phyloP scores from a whole-genome alignment of 768 basidiomycete genomes.

The Boletus pseudo-olivaceus region DNA sequence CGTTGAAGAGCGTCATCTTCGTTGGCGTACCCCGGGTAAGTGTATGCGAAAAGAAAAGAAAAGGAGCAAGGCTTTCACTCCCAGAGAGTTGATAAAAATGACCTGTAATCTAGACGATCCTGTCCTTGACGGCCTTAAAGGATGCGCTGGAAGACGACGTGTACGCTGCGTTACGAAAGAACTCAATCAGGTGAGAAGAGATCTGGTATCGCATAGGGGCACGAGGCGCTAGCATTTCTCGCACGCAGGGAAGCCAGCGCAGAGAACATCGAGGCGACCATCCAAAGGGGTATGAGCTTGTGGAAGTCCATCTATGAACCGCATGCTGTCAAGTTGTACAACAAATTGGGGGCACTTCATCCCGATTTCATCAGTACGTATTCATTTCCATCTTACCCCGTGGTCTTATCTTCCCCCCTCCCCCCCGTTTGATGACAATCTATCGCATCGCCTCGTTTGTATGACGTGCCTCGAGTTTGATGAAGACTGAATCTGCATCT shows the following conservation, averaged over 20 bases:
- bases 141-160: slow-evolving; percentile 81
- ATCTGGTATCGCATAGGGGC: slow-evolving; percentile 11
- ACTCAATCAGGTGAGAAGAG: slow-evolving; percentile 58
- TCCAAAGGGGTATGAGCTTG: slow-evolving; percentile 63
- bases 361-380: slow-evolving; percentile 90
- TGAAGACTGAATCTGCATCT: slow-evolving; percentile 25
- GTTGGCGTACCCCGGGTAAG: slow-evolving; percentile 82
- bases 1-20: slow-evolving; percentile 86
- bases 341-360: slow-evolving; percentile 84
- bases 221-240: slow-evolving; percentile 24
- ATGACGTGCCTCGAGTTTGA: slow-evolving; percentile 32
- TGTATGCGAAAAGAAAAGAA: slow-evolving; percentile 5
- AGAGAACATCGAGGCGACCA: slow-evolving; percentile 65
- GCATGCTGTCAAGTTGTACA: slow-evolving; percentile 83
- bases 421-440: slow-evolving; percentile 26
- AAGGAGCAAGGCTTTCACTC: not conserved
- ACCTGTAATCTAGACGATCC: slow-evolving; percentile 59
- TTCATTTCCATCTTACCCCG: slow-evolving; percentile 30
- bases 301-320: slow-evolving; percentile 90
- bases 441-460: slow-evolving; percentile 28
- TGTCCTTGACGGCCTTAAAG: slow-evolving; percentile 72
- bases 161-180: slow-evolving; percentile 61
- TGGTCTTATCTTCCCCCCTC: slow-evolving; percentile 30
- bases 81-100: slow-evolving; percentile 4
- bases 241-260: slow-evolving; percentile 51